A percentile compares a stretch with the other conserved stretches of the same genome.
Evolutionary conservation across 192 early-diverging fungal genomes (phyloP).

Genomic region (Gonapodya sp.): DNA sequence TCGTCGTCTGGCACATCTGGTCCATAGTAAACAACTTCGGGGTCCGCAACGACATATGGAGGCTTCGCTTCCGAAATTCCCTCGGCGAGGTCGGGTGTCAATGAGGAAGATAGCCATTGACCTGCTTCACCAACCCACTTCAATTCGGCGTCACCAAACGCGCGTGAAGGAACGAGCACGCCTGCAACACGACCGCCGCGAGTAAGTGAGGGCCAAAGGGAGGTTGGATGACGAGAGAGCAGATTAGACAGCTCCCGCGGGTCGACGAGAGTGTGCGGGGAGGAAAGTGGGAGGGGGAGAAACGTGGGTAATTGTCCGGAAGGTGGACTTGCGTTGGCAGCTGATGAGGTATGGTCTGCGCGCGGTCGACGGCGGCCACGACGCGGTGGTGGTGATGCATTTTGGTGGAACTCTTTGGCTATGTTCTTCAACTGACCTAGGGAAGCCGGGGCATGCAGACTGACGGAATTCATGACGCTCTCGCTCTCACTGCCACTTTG

Average conservation of each 20-base stretch:
- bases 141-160: slow-evolving; percentile 8
- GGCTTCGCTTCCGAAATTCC: not conserved
- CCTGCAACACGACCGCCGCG: not conserved
- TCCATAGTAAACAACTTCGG: not conserved
- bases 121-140: not conserved
- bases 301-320: not conserved
- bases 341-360: not conserved
- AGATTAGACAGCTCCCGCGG: not conserved
- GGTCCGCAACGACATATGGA: not conserved
- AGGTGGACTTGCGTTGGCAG: not conserved
- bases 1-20: not conserved
- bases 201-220: not conserved
- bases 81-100: too few species aligned
- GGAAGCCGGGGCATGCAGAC: not conserved
- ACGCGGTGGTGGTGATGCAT: not conserved
- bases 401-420: not conserved
- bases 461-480: not conserved
- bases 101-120: not conserved
- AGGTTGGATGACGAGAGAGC: not conserved
- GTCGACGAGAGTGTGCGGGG: not conserved
- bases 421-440: not conserved
- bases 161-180: not conserved
- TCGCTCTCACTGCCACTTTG: not conserved
- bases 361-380: not conserved
- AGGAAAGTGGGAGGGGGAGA: not conserved